Evolutionary conservation across 1,284 basidiomycete genomes (phyloP).

Genomic region (Naganishia sp.): DNA sequence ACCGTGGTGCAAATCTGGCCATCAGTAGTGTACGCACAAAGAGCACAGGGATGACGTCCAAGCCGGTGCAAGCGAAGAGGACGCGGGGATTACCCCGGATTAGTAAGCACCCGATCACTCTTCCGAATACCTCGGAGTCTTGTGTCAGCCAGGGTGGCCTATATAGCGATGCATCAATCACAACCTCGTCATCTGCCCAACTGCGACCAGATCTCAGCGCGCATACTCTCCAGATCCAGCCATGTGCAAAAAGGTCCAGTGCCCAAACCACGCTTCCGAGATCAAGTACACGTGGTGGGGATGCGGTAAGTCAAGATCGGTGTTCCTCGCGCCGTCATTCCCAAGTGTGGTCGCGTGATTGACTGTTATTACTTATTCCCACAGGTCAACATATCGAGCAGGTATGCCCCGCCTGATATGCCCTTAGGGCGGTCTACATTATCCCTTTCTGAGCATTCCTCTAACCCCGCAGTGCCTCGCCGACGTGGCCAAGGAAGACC

Average conservation of each 20-base stretch:
- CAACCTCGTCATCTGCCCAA: too few species aligned
- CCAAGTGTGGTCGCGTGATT: neutral
- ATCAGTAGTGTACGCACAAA: too few species aligned
- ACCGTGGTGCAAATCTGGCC: too few species aligned
- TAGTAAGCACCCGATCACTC: too few species aligned
- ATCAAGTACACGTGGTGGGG: constrained; percentile 54
- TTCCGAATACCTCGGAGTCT: too few species aligned
- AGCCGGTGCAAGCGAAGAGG: neutral
- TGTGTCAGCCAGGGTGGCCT: too few species aligned
- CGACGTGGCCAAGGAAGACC: constrained; percentile 43
- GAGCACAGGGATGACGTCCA: too few species aligned
- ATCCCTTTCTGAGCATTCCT: neutral
- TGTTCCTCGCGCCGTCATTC: neutral
- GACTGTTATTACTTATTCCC: neutral
- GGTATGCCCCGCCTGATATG: constrained; percentile 36
- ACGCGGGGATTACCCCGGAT: neutral
- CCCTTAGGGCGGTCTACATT: neutral
- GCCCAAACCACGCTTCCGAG: constrained; percentile 47
- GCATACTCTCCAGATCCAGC: constrained; percentile 11
- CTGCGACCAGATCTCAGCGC: too few species aligned
- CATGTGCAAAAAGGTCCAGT: constrained; percentile 51
- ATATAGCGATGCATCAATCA: too few species aligned
- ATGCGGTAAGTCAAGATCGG: constrained; percentile 46
- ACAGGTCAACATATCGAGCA: constrained; percentile 50
- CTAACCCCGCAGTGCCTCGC: neutral